A percentile compares a stretch with the other conserved stretches of the same genome.
Conservation (phyloP, 202 grass and related monocot genomes). For the Cymbopogon flexuosus region DNA sequence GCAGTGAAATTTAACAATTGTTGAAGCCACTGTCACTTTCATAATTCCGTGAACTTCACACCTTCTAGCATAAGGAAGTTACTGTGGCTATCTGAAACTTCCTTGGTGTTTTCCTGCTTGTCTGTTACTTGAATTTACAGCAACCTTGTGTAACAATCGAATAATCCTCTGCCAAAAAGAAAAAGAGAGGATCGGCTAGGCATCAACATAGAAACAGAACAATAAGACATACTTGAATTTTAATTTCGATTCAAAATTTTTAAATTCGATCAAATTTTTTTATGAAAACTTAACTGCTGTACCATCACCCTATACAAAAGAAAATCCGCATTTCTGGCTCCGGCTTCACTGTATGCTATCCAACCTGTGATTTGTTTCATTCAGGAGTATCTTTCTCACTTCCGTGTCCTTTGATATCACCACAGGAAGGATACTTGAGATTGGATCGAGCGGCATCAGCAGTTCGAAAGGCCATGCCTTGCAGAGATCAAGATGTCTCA, state of each 20-base stretch:
- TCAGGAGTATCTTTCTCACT: conserved; percentile 5
- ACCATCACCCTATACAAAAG: no score
- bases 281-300: background rate
- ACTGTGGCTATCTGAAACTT: conserved; percentile 13
- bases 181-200: background rate
- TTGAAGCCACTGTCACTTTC: background rate
- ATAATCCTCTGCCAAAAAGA: background rate
- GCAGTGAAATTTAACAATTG: background rate
- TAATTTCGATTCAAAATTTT: no score
- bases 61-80: background rate
- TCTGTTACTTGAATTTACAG: background rate
- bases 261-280: background rate
- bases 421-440: conserved; percentile 85
- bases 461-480: conserved; percentile 61
- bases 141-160: background rate
- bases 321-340: no score
- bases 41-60: background rate
- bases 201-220: background rate
- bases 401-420: background rate
- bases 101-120: background rate
- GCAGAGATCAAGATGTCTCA: conserved; percentile 67
- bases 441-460: conserved; percentile 82
- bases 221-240: background rate
- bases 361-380: background rate
- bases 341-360: background rate